A percentile compares a stretch with the other conserved stretches of the same genome.
Evolutionary conservation across 306 rosid genomes (phyloP).

Genomic region (Trifolium fragiferum): DNA sequence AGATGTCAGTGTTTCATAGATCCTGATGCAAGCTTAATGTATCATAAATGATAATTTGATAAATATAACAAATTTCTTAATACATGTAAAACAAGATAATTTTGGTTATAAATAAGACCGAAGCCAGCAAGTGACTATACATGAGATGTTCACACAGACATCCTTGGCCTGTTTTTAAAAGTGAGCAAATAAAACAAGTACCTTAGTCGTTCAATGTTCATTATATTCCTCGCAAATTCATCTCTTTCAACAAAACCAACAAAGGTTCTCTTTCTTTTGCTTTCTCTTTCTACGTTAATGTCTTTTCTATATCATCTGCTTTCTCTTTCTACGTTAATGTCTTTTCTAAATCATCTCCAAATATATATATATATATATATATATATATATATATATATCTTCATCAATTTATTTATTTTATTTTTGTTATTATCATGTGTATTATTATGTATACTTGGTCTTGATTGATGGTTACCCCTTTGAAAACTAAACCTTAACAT

Average conservation of each 20-base stretch:
- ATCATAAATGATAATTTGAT: too few relatives aligned
- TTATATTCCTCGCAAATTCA: conserved; percentile 37
- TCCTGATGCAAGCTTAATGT: too few relatives aligned
- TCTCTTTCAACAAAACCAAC: conserved; percentile 35
- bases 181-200: neutral
- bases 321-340: conserved; percentile 26
- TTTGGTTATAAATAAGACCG: too few relatives aligned
- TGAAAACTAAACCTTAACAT: neutral
- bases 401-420: conserved; percentile 2
- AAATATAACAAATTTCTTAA: too few relatives aligned
- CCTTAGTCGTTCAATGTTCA: too few relatives aligned
- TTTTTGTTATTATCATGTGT: neutral
- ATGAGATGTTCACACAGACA: too few relatives aligned
- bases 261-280: conserved; percentile 45
- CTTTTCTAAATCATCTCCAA: conserved; percentile 43
- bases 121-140: too few relatives aligned
- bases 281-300: conserved; percentile 2
- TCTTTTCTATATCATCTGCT: conserved; percentile 45
- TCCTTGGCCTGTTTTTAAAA: conserved; percentile 19
- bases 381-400: too few relatives aligned
- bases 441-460: neutral
- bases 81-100: too few relatives aligned
- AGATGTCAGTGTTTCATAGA: too few relatives aligned
- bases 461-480: neutral
- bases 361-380: too few relatives aligned